Evolutionary conservation across 768 basidiomycete species (phyloP).

Genomic region (Tylopilus subfusipes): DNA sequence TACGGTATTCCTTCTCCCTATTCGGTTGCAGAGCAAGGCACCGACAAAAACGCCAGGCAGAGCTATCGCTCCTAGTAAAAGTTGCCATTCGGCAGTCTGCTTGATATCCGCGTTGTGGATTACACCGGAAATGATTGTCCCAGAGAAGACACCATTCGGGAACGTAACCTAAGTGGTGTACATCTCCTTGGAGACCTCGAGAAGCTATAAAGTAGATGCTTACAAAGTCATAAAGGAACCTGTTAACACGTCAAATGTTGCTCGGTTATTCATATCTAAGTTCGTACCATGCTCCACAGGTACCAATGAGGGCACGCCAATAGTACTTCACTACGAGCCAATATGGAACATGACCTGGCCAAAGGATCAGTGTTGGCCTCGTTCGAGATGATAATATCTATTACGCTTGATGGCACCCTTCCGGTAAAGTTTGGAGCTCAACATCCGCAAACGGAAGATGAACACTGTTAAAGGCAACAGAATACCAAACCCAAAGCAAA

Average conservation of each 20-base stretch:
- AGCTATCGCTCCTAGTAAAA: conserved; percentile 59
- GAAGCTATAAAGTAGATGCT: not conserved
- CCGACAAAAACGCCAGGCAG: conserved; percentile 60
- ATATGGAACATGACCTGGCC: conserved; percentile 56
- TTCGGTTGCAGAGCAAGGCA: conserved; percentile 45
- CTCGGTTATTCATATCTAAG: not conserved
- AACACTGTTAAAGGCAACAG: conserved; percentile 64
- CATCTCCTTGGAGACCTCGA: not conserved
- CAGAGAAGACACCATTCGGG: conserved; percentile 69
- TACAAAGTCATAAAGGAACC: conserved; percentile 72
- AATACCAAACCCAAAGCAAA: conserved; percentile 63
- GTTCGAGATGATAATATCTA: conserved; percentile 3
- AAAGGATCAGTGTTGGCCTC: conserved; percentile 1
- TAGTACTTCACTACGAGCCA: conserved; percentile 55
- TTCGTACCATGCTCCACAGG: conserved; percentile 63
- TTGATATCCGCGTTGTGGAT: conserved; percentile 55
- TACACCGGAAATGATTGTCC: conserved; percentile 64
- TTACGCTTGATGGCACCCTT: conserved; percentile 63
- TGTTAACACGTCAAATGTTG: conserved; percentile 20
- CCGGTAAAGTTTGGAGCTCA: conserved; percentile 61
- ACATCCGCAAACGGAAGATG: conserved; percentile 69
- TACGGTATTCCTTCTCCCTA: conserved; percentile 59
- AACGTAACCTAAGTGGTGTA: conserved; percentile 50
- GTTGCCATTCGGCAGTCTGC: conserved; percentile 63
- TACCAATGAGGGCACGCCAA: conserved; percentile 68